These are phyloP conservation scores for Eucalyptus polybractea DNA, from an alignment of 345 rosid genomes.

Conservation along the genomic window DNA sequence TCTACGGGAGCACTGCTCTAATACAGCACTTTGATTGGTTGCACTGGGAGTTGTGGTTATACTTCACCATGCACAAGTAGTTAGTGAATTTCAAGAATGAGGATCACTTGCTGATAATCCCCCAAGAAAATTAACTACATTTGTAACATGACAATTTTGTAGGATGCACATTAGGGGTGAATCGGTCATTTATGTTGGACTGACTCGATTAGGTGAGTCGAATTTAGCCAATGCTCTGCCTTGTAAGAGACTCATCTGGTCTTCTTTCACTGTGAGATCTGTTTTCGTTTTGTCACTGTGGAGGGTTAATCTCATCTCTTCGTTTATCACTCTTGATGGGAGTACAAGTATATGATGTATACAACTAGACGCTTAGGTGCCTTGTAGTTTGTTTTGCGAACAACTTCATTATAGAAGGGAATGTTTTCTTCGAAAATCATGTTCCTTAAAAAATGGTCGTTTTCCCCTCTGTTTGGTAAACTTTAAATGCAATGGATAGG, in stretches of 20 bases:
- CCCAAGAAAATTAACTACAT: not conserved
- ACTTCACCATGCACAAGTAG: not conserved
- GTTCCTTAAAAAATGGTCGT: not conserved
- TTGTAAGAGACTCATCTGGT: not conserved
- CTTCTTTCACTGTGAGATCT: not conserved
- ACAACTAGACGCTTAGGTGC: not conserved
- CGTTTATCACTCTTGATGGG: not conserved
- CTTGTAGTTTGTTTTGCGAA: not conserved
- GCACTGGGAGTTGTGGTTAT: not conserved
- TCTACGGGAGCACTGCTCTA: not conserved
- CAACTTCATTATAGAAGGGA: not conserved
- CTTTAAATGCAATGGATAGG: not conserved
- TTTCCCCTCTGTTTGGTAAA: not conserved
- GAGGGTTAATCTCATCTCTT: not conserved
- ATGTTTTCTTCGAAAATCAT: not conserved
- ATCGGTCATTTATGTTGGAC: not conserved
- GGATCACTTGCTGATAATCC: not conserved
- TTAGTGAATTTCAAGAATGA: not conserved
- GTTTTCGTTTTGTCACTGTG: not conserved
- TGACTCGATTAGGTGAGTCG: not conserved
- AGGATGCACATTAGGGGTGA: not conserved
- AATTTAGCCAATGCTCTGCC: not conserved
- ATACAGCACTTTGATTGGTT: not conserved
- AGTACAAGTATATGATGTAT: not conserved
- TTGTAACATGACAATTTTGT: not conserved